Conservation (phyloP, 1,284 basidiomycete genomes). For the Apiotrichum laibachii region DNA sequence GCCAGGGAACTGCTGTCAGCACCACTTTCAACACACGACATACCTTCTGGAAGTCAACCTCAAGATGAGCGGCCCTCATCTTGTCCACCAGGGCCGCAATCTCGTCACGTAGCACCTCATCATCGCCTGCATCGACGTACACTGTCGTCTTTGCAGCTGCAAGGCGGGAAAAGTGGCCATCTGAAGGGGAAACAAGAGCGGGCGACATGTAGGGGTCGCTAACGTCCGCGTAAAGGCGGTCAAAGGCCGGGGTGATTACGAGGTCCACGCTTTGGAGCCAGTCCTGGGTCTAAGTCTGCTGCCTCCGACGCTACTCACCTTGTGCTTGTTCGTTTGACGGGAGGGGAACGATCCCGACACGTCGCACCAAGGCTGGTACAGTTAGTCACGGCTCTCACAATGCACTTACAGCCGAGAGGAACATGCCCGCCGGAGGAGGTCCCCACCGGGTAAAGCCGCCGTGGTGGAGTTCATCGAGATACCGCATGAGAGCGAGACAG, state of each 20-base stretch:
- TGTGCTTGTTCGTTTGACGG: slow-evolving; percentile 11
- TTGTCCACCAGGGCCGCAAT: not conserved
- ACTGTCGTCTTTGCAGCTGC: slow-evolving; percentile 10
- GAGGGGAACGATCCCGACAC: slow-evolving; percentile 12
- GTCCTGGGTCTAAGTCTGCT: slow-evolving; percentile 9
- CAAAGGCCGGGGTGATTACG: slow-evolving; percentile 6
- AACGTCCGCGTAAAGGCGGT: slow-evolving; percentile 7
- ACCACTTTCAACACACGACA: not conserved
- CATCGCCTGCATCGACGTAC: slow-evolving; percentile 15
- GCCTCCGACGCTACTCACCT: not conserved
- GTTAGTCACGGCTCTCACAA: not conserved
- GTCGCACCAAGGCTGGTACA: slow-evolving; percentile 14
- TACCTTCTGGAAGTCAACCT: slow-evolving; percentile 11
- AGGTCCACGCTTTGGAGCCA: not conserved
- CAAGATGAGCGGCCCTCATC: slow-evolving; percentile 9
- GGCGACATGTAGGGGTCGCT: slow-evolving; percentile 17
- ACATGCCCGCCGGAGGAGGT: slow-evolving; percentile 14
- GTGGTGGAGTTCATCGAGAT: slow-evolving; percentile 16
- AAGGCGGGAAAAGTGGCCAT: slow-evolving; percentile 15
- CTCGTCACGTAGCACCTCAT: slow-evolving; percentile 16
- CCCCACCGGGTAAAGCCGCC: slow-evolving; percentile 9
- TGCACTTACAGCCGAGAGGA: not conserved
- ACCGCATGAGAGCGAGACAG: slow-evolving; percentile 12
- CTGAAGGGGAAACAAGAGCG: not conserved
- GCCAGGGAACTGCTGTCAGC: slow-evolving; percentile 4